Evolutionary conservation across 2,329 filamentous ascomycete species (phyloP), one percentile per base, ranked within the genome.

Genomic region (Nothophoma quercina): DNA sequence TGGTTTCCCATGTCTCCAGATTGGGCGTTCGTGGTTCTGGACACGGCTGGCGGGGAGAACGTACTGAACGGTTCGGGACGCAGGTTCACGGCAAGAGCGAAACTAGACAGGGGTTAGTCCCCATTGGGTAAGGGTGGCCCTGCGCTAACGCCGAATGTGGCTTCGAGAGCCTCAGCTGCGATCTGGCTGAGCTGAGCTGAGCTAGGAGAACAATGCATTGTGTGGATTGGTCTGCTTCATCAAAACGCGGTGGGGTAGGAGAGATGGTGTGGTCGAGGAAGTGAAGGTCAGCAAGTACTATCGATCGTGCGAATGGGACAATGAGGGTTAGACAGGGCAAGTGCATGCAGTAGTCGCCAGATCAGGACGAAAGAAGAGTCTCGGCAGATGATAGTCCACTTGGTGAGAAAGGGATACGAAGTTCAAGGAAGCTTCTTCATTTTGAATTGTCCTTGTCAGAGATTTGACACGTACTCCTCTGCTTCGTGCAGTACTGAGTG

Each of bases 81-180:
- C 23, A 16, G 36, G 8, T 18, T 10, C 36, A 44, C 43, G 38
- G 33, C 30, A 39, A 23, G 12, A 33, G 22, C 26, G 48, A 25
- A 21, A 13, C 47, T 44, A 44, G 21, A 33, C 39, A 39, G 40
- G 33, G 40, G 12, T 15, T 19, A 25, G 7, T 5, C 39, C n/a
- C 7, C 25, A 21, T 46, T 18, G 33, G 15, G 43, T 4, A 6
- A n/a, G 28, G 18, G n/a, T n/a, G 34, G 19, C 9, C 25, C 26
- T 43, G 42, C 35, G 41, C 49, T 47, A 38, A 35, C 22, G 38
- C 38, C 28, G 16, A 18, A 39, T 43, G 23, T 3, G 26, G n/a
- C n/a, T n/a, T n/a, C n/a, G n/a, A n/a, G n/a, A 16, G 26, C 25
- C 26, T 47, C 50, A 52, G 50, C 50, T 52, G 36, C 7, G 21